phyloP scores from a whole-genome alignment of 192 early-diverging fungal species.

The Paraglomus occultum region DNA sequence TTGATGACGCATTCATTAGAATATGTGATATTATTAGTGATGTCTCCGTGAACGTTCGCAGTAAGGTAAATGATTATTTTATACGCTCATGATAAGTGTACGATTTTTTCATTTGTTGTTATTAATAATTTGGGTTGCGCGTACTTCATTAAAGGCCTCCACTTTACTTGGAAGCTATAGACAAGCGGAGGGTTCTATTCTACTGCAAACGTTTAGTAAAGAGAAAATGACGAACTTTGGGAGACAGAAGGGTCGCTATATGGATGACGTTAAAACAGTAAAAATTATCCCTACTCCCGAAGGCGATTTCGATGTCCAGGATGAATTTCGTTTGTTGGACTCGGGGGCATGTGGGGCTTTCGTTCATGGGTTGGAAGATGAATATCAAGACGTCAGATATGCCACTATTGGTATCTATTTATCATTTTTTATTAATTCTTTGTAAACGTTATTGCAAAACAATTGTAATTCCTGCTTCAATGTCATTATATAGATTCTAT shows the following conservation, averaged over 20 bases:
- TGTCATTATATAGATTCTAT: conserved; percentile 65
- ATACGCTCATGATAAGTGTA: not conserved
- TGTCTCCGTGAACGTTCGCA: conserved; percentile 62
- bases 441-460: not conserved
- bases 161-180: conserved; percentile 63
- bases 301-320: conserved; percentile 67
- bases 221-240: conserved; percentile 69
- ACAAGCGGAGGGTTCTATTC: conserved; percentile 53
- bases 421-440: not conserved
- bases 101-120: not conserved
- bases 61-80: conserved; percentile 43
- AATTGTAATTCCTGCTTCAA: not conserved
- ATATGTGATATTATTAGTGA: conserved; percentile 85
- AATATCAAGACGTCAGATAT: conserved; percentile 83
- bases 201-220: conserved; percentile 77
- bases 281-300: conserved; percentile 55
- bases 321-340: conserved; percentile 69
- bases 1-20: conserved; percentile 77
- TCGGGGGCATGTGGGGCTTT: conserved; percentile 90
- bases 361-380: conserved; percentile 95
- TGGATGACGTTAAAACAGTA: conserved; percentile 12
- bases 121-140: not conserved
- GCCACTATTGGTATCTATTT: conserved; percentile 73
- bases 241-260: not conserved
- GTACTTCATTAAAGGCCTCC: conserved; percentile 50